A percentile compares a stretch with the other conserved stretches of the same genome.
Evolutionary conservation across 2,329 filamentous ascomycete species (phyloP).

Genomic region (Metarhizium brunneum): DNA sequence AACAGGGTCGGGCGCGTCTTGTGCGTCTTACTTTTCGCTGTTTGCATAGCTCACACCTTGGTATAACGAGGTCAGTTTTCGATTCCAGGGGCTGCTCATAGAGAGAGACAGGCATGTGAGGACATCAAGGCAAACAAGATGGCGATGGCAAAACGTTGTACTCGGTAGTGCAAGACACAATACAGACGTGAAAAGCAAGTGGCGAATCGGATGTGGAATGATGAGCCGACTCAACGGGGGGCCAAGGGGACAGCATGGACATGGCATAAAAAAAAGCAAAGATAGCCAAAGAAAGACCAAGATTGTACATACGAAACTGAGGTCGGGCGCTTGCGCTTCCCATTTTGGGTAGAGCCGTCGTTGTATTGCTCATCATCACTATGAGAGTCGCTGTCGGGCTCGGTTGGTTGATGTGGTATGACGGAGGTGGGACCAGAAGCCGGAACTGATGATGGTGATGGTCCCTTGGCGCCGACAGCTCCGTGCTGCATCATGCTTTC

Average conservation of each 20-base stretch:
- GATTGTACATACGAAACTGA: conserved; percentile 45
- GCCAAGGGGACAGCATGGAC: not conserved
- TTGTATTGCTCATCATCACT: conserved; percentile 39
- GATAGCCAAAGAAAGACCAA: not conserved
- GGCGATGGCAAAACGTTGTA: not conserved
- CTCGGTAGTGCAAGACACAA: not conserved
- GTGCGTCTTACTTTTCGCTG: conserved; percentile 56
- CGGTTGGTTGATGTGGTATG: conserved; percentile 22
- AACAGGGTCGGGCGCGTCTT: not conserved
- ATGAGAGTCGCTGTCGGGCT: conserved; percentile 40
- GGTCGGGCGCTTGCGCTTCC: conserved; percentile 52
- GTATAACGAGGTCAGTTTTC: conserved; percentile 26
- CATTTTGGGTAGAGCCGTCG: conserved; percentile 18
- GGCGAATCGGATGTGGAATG: not conserved
- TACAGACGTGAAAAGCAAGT: not conserved
- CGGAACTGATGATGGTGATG: conserved; percentile 8
- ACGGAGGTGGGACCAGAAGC: conserved; percentile 13
- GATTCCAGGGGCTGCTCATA: conserved; percentile 5
- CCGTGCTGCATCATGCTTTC: conserved; percentile 13
- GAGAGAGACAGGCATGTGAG: conserved; percentile 4
- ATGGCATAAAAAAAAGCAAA: not conserved
- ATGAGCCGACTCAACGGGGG: not conserved
- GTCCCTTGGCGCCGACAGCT: conserved; percentile 9
- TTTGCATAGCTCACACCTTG: conserved; percentile 69
- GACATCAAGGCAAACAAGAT: conserved; percentile 9